Percentiles rank a stretch among this genome's conserved stretches.
phyloP scores from a whole-genome alignment of 208 protist genomes.

The Acanthamoeba sp. region DNA sequence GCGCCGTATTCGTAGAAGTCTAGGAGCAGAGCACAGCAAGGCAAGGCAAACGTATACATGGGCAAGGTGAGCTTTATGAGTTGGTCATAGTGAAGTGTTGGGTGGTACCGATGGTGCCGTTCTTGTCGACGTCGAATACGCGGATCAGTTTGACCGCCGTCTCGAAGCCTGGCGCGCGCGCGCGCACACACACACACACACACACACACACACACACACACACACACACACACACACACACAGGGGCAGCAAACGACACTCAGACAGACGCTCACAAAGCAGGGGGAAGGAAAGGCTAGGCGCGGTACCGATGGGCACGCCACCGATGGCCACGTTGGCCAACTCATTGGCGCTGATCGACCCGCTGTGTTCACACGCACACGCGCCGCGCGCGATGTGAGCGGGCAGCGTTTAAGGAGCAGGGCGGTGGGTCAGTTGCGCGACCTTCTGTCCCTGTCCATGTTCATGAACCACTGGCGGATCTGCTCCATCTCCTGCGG shows the following conservation, averaged over 20 bases:
- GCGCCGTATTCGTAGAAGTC: slow-evolving; percentile 58
- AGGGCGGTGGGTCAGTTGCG: background rate
- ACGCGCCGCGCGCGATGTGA: background rate
- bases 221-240: too few species aligned
- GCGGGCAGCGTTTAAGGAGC: background rate
- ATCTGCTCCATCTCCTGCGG: slow-evolving; percentile 36
- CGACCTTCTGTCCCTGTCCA: background rate
- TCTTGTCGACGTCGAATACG: slow-evolving; percentile 54
- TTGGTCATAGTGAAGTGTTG: too few species aligned
- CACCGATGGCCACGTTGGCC: slow-evolving; percentile 51
- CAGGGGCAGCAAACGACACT: too few species aligned
- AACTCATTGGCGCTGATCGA: slow-evolving; percentile 52
- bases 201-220: too few species aligned
- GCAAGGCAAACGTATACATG: too few species aligned
- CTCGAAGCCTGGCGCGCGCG: background rate
- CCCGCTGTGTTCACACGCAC: background rate
- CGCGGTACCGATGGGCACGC: background rate
- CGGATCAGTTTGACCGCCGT: slow-evolving; percentile 25
- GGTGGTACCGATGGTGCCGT: slow-evolving; percentile 55
- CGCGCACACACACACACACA: background rate
- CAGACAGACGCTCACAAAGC: too few species aligned
- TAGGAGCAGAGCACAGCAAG: background rate
- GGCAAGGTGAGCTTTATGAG: too few species aligned
- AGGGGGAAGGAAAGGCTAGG: background rate
- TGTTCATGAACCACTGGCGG: slow-evolving; percentile 33